These are phyloP conservation scores for Lanmaoa pseudosensibilis DNA, from an alignment of 768 basidiomycete species.

Conservation along the genomic window DNA sequence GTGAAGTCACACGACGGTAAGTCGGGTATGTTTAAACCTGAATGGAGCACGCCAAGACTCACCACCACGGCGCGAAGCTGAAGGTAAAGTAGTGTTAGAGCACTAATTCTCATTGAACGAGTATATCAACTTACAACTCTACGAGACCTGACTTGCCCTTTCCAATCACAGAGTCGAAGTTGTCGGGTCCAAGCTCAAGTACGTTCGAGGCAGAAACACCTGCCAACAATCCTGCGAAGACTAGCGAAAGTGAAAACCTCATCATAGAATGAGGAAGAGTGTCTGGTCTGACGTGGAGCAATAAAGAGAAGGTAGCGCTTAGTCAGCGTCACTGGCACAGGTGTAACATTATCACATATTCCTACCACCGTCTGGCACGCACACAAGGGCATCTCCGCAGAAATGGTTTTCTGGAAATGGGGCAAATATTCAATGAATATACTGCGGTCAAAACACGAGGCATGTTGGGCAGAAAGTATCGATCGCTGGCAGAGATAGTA, in stretches of 20 bases:
- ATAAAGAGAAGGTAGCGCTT: conserved; percentile 6
- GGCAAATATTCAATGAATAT: not conserved
- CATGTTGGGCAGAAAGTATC: not conserved
- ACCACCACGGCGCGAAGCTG: conserved; percentile 92
- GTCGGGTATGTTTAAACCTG: not conserved
- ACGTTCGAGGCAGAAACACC: conserved; percentile 76
- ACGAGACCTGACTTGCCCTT: conserved; percentile 82
- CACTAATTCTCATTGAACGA: not conserved
- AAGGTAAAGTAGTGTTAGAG: not conserved
- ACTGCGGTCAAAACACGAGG: not conserved
- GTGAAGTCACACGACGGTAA: conserved; percentile 1
- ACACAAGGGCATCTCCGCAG: too few species aligned
- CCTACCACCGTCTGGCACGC: too few species aligned
- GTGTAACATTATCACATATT: too few species aligned
- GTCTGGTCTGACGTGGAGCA: conserved; percentile 32
- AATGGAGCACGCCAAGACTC: conserved; percentile 28
- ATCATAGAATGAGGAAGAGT: conserved; percentile 40
- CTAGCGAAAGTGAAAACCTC: conserved; percentile 56
- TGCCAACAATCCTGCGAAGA: conserved; percentile 56
- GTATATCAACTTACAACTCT: conserved; percentile 70
- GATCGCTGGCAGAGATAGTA: not conserved
- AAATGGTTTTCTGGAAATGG: not conserved
- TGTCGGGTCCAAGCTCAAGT: conserved; percentile 69
- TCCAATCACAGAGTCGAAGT: conserved; percentile 76
- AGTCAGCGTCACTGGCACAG: conserved; percentile 19